Base-by-base conservation (phyloP, 176 grass and related monocot genomes). In the Carex scoparia region DNA sequence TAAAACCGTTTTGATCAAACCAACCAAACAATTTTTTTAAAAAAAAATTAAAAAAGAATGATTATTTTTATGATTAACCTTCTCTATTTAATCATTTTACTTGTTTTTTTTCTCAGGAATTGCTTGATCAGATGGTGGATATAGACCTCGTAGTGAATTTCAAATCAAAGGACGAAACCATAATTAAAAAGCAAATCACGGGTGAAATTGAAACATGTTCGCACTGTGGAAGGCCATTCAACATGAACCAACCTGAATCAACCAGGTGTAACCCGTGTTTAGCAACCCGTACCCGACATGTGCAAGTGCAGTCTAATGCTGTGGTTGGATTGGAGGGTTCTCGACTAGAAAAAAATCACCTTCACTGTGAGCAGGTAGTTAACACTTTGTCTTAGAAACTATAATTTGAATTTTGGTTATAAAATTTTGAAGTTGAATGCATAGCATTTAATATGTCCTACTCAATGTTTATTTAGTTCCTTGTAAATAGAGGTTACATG, bases 101-200 rank as follows among this genome's bases (percentile, higher is more conserved):
- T n/a, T 83, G 3, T 30, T 83, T 44, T 83, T 44, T 19, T 13
- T 67, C 15, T 53, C 61, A 74, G 96, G 96, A 99, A 86, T 91
- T 99, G 67, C 96, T 99, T 69, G 93, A 99, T 84, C 86, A 95
- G 84, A 95, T 99, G 77, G 88, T 91, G 15, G 88, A 95, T 46
- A 88, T 99, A 31, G 90, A 99, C 64, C 78, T 99, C 69, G 93
- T 95, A 85, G 87, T 99, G 85, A 99, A 99, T 87, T 95, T 99
- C 83, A 99, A 99, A 89, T 99, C 87, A 23, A 84, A 85, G 27
- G 91, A 92, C 64, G 84, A 95, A 54, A 94, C 90, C 54, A 86
- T 92, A 51, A 86, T 95, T 88, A 99, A 95, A 85, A 90, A 89
- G 66, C 84, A 88, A 15, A 91, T 89, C 14, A 87, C 65, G 33